Conservation (phyloP, 208 protist species). For the Spongospora subterranea region DNA sequence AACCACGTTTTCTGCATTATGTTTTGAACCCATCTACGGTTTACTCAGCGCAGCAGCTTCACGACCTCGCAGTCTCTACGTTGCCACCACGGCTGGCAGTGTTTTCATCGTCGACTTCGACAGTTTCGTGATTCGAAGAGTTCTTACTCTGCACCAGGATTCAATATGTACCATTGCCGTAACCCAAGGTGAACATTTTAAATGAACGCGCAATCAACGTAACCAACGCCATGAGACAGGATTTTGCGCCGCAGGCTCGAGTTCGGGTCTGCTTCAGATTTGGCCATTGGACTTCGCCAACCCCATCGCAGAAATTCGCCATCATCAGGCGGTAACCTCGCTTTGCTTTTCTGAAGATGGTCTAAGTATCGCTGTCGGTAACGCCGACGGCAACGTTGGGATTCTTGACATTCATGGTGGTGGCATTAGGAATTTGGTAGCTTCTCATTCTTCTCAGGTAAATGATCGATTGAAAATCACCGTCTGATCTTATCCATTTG, state of each 20-base stretch:
- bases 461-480: neutral
- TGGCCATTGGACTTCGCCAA: slow-evolving; percentile 19
- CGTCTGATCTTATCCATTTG: neutral
- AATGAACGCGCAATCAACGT: neutral
- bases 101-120: slow-evolving; percentile 34
- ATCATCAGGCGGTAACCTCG: neutral
- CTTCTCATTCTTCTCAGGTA: neutral
- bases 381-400: neutral
- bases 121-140: neutral
- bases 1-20: neutral
- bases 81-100: neutral
- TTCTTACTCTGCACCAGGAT: neutral
- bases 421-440: neutral
- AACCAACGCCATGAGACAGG: neutral
- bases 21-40: slow-evolving; percentile 4
- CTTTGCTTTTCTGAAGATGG: slow-evolving; percentile 4
- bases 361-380: neutral
- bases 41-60: neutral
- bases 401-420: neutral
- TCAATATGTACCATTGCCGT: neutral
- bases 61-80: slow-evolving; percentile 4
- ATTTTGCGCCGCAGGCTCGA: neutral
- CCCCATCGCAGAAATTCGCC: neutral
- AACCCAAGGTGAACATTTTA: neutral
- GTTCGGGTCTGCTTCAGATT: neutral